Base-by-base conservation (phyloP, 768 basidiomycete species). In the Tylopilus cervinicoccineus region DNA sequence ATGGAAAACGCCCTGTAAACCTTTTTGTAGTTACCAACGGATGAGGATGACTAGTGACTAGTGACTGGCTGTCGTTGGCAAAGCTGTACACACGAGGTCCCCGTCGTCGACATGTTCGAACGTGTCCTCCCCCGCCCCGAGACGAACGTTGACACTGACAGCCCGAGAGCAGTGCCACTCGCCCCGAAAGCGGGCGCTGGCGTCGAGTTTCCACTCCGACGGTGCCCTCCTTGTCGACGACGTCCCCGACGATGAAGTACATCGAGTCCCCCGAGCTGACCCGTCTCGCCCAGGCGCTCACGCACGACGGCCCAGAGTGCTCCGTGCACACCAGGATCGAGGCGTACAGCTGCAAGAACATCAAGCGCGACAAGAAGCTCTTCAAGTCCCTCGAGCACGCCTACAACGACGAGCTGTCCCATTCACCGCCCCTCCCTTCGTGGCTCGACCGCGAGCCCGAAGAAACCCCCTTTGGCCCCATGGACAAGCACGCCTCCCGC, bases 321-420 rank as follows among this genome's bases (percentile, higher is more conserved):
- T 79, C 84, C 5, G 91, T 95, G 7, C 84, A 91, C 70, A 92
- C 91, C 38, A 81, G 93, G 56, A 85, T 98, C 68, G 95, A 97
- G 70, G 94, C 92, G 0, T 99, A 97, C 76, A 90, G 88, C 63
- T 93, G 92, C 79, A 99, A 99, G 80, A 86, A 93, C 69, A 87
- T 96, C 69, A 89, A 91, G 58, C 86, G 89, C 61, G 96, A 99
- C 78, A 92, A 93, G 81, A 90, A 88, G 66, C 86, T 97, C 68
- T 93, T 93, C 78, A 92, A 89, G 64, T 76, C 84, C 10, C 84
- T 98, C 72, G 94, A 98, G 67, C 78, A 80, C 58, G 84, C 86
- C 26, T 93, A 97, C 73, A 71, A 76, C 34, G 78, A 81, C 50
- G 86, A 90, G 41, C 70, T 89, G 19, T 88, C 83, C 6, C 77